Percentiles rank a stretch among this genome's conserved stretches.
These are phyloP conservation scores for Cystobasidium sp. DNA, from an alignment of 1,284 basidiomycete species.

Conservation along the genomic window DNA sequence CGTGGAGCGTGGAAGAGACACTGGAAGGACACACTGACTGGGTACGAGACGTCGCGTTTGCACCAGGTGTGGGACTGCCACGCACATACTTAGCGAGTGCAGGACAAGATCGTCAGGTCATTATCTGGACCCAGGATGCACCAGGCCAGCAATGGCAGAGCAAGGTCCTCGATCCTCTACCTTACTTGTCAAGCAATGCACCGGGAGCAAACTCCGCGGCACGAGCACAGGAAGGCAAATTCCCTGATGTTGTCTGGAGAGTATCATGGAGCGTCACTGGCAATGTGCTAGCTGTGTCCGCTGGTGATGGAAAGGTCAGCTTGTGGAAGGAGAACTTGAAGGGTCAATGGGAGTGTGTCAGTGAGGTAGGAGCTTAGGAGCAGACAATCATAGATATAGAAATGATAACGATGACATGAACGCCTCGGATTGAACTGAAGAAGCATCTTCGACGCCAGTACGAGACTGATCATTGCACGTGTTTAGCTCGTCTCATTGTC, in stretches of 20 bases:
- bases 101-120: conserved; percentile 80
- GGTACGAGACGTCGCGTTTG: conserved; percentile 98
- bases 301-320: conserved; percentile 96
- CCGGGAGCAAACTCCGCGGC: conserved; percentile 40
- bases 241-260: conserved; percentile 95
- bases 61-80: conserved; percentile 92
- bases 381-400: background rate
- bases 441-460: background rate
- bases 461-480: background rate
- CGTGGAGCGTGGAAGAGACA: conserved; percentile 87
- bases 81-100: conserved; percentile 79
- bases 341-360: conserved; percentile 93
- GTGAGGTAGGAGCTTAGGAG: conserved; percentile 66
- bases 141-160: conserved; percentile 81
- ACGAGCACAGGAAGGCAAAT: conserved; percentile 66
- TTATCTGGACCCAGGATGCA: conserved; percentile 90
- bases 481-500: background rate
- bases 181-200: conserved; percentile 55
- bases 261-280: conserved; percentile 97
- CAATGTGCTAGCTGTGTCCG: conserved; percentile 94
- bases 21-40: conserved; percentile 93
- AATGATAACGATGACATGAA: background rate
- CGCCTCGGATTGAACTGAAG: background rate
- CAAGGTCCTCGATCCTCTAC: conserved; percentile 75
- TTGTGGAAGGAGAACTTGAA: conserved; percentile 98